Evolutionary conservation across 2,329 filamentous ascomycete species (phyloP).

Genomic region (Pyrenophora tritici-repentis): DNA sequence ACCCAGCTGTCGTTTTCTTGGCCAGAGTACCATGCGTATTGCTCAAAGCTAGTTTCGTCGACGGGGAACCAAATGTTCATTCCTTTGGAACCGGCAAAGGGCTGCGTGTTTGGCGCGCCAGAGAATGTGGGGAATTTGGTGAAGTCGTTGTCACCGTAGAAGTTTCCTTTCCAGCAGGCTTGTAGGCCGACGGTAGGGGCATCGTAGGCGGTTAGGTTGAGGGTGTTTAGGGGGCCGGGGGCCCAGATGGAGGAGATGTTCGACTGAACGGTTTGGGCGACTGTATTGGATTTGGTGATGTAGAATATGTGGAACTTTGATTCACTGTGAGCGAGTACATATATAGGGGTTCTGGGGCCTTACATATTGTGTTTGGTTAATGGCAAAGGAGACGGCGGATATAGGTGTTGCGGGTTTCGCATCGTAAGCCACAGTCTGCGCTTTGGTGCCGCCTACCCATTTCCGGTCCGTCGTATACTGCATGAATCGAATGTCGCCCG

Average conservation of each 20-base stretch:
- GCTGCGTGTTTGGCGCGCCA: conserved; percentile 30
- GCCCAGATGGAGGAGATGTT: conserved; percentile 50
- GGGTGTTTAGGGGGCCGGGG: conserved; percentile 61
- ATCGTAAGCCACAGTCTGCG: conserved; percentile 48
- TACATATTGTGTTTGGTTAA: conserved; percentile 46
- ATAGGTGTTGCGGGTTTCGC: conserved; percentile 52
- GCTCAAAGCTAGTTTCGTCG: conserved; percentile 48
- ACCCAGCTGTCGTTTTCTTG: conserved; percentile 43
- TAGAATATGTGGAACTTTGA: conserved; percentile 50
- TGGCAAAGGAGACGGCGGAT: conserved; percentile 51
- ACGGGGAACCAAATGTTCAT: conserved; percentile 54
- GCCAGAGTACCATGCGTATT: conserved; percentile 50
- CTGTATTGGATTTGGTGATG: conserved; percentile 45
- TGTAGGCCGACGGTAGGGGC: conserved; percentile 87
- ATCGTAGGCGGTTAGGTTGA: conserved; percentile 85
- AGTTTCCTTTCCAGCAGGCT: conserved; percentile 77
- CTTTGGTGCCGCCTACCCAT: conserved; percentile 48
- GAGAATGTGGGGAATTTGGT: conserved; percentile 43
- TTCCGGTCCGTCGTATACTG: conserved; percentile 43
- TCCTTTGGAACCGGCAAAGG: conserved; percentile 38
- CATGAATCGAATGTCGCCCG: conserved; percentile 50
- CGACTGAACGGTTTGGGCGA: conserved; percentile 48
- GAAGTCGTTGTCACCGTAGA: conserved; percentile 49
- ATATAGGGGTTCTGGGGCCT: conserved; percentile 3
- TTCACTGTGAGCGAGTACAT: not conserved